Base-by-base conservation (phyloP, 1,139 yeast species). In the Hemisphaericaspora lyxosophila region DNA sequence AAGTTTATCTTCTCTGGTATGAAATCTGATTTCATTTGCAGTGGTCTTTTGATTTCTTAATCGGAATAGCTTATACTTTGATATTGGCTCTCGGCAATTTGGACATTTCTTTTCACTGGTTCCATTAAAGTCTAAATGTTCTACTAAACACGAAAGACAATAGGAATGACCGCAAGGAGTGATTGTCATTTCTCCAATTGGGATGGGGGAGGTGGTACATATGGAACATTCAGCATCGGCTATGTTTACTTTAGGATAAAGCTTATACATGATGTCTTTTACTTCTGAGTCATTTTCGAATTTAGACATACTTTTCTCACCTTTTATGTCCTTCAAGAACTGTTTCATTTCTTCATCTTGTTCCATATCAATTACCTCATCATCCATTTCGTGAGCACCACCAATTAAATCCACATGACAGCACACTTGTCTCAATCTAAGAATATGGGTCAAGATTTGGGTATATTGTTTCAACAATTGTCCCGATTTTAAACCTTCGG, bases 401-500 rank as follows among this genome's bases (percentile, higher is more conserved):
- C 78, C 78, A 2, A 85, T 75, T 41, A 87, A 63, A 39, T 77
- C 77, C 13, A 85, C 75, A 56, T 92, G 97, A 54, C 96, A 88
- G 55, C 97, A 92, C 0, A 85, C 78, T 57, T 92, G 97, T 40
- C 97, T 71, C 31, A 92, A 67, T 40, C 97, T 70, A 45, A 90
- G 61, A 43, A 92, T 84, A 54, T 87, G 95, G 2, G 94, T 84
- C 46, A 92, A 65, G 47, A 92, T 87, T 31, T 86, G 82, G 1
- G 94, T 79, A 55, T 87, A 90, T 42, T 77, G 79, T 45, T 78
- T 82, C 51, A 86, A 60, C n/a, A 87, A 66, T 44, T 84, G 78
- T 2, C 97, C 97, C 3, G 72, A 72, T 27, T 74, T 63, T 38
- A 84, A 59, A 32, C 84, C 82, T 38, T 79, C 82, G 28, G 64